phyloP scores from a whole-genome alignment of 75 land plant species.

The Isoetes taiwanensis region DNA sequence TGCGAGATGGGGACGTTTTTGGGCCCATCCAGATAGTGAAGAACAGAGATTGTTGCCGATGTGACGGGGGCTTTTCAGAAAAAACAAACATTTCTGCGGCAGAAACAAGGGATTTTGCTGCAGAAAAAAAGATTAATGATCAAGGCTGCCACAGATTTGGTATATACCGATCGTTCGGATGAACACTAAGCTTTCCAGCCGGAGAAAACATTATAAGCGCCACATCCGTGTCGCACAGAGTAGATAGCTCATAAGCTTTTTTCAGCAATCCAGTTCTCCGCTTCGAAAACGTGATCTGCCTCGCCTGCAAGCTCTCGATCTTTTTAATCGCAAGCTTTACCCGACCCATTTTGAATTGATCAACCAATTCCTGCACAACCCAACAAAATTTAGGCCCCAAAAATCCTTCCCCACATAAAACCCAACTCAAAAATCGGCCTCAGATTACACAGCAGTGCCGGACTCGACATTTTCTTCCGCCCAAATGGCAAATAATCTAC shows the following conservation, averaged over 20 bases:
- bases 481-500: no score
- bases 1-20: no score
- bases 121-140: not conserved
- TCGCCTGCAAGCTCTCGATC: slow-evolving; percentile 20
- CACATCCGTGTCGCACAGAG: slow-evolving; percentile 20
- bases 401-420: no score
- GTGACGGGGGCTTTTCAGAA: not conserved
- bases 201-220: slow-evolving; percentile 29
- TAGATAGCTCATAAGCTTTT: slow-evolving; percentile 24
- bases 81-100: no score
- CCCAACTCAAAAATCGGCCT: no score
- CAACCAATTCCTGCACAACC: no score
- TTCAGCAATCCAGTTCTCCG: slow-evolving; percentile 22
- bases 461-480: no score
- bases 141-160: not conserved
- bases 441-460: no score
- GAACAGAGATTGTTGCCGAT: not conserved
- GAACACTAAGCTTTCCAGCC: slow-evolving; percentile 18
- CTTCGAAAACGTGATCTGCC: slow-evolving; percentile 28
- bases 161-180: slow-evolving; percentile 18
- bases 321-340: slow-evolving; percentile 27
- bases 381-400: no score
- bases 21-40: no score
- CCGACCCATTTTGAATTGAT: slow-evolving; percentile 27
- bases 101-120: not conserved